Evolutionary conservation across 352 stramenopile species (phyloP), one percentile per base, ranked within the genome.

Genomic region (Phytophthora citricola): DNA sequence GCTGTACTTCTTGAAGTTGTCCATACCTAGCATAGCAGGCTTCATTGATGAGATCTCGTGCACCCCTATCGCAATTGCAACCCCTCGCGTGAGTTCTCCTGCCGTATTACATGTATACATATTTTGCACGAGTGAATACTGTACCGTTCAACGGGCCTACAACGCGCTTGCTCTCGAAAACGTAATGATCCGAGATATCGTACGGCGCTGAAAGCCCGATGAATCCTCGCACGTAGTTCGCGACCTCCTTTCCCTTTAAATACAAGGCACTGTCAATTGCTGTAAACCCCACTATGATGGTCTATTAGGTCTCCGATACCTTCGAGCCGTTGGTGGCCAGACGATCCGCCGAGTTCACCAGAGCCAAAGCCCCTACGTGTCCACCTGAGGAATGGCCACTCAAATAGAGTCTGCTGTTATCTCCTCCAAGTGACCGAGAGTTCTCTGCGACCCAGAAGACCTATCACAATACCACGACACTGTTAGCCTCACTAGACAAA

Each of bases 11-110:
- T 76, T 61, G 41, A 93, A 93, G 41, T 89, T 81, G 39, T 53
- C 48, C 43, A 78, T 66, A 29, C 85, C 85, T 15, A 90, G 74
- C 79, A 93, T 85, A 15, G 85, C 78, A 22, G 85, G 85, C 58
- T 93, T 90, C 82, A 93, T 89, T 14, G 79, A 71, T 48, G 85
- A 93, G 56, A 93, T 87, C 40, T 89, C 79, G 54, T 91, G 81
- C 39, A 91, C 83, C 44, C 82, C 82, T 74, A 38, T n/a, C 10
- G 50, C 6, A 14, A 39, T 63, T 43, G 1, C n/a, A 55, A 56
- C 3, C 12, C 4, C 27, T 36, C 12, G 36, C 9, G 57, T 22
- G 56, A 39, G 45, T 34, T 39, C 38, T 26, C 17, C 17, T 20
- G 17, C 17, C 17, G 17, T 20, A 20, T 20, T 20, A 20, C 17